Conservation (phyloP, 2,329 filamentous ascomycete species). For the Claviceps sorghi region DNA sequence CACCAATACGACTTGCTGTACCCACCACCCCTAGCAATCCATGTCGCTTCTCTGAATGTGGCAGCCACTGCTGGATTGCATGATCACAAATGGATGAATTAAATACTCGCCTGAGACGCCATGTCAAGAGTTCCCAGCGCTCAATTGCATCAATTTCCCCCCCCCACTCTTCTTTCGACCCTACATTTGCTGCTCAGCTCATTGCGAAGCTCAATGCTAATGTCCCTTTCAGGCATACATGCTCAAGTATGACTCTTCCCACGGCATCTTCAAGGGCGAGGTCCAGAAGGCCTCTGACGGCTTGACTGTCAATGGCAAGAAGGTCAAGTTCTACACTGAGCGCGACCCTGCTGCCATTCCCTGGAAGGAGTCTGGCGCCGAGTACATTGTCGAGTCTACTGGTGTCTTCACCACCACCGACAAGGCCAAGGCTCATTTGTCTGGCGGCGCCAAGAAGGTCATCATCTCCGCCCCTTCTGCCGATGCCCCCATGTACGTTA, state of each 20-base stretch:
- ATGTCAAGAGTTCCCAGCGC: neutral
- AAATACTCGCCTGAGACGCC: neutral
- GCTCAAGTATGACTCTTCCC: conserved; percentile 98
- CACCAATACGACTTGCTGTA: neutral
- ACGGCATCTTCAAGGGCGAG: conserved; percentile 91
- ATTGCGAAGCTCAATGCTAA: conserved; percentile 1
- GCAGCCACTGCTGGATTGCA: neutral
- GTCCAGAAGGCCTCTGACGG: conserved; percentile 57
- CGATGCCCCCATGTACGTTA: conserved; percentile 99
- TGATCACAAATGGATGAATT: neutral
- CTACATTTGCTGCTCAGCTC: neutral
- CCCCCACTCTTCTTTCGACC: neutral
- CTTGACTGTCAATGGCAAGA: conserved; percentile 87
- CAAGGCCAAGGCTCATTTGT: conserved; percentile 87
- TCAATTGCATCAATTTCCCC: neutral
- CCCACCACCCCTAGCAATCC: neutral
- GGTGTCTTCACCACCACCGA: conserved; percentile 98
- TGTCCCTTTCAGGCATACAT: conserved; percentile 67
- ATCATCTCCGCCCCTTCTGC: conserved; percentile 83
- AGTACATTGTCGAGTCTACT: conserved; percentile 94
- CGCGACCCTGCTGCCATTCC: conserved; percentile 79
- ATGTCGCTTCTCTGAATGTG: neutral
- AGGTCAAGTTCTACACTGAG: conserved; percentile 87
- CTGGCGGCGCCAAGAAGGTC: conserved; percentile 96
- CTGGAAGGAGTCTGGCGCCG: conserved; percentile 74